These are phyloP conservation scores for Cyberlindnera galapagoensis DNA, from an alignment of 805 yeast species.

Conservation along the genomic window DNA sequence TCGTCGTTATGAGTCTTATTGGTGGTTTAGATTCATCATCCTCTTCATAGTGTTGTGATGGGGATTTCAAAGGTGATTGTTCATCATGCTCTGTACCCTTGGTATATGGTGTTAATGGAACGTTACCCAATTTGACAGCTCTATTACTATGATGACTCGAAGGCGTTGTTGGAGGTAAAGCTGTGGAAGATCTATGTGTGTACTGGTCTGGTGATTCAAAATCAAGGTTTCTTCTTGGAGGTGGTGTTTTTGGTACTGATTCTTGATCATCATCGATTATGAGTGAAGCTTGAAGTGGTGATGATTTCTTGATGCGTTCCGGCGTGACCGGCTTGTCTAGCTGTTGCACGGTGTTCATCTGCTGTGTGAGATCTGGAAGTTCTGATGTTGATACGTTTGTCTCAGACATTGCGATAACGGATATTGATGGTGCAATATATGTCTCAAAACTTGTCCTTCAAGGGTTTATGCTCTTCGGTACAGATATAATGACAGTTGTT, in stretches of 20 bases:
- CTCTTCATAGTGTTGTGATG: slow-evolving; percentile 11
- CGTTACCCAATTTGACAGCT: slow-evolving; percentile 15
- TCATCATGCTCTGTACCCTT: slow-evolving; percentile 1
- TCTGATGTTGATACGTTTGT: too few relatives aligned
- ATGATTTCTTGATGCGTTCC: background rate
- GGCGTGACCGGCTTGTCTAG: too few relatives aligned
- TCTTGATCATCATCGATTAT: background rate
- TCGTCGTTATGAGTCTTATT: slow-evolving; percentile 33
- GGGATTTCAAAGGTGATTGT: slow-evolving; percentile 23
- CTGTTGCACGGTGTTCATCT: too few relatives aligned
- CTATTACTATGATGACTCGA: slow-evolving; percentile 5
- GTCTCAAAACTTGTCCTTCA: too few relatives aligned
- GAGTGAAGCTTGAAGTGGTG: too few relatives aligned
- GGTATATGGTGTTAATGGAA: slow-evolving; percentile 20
- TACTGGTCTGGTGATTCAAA: slow-evolving; percentile 18
- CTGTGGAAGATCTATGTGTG: slow-evolving; percentile 7
- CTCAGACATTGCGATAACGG: too few relatives aligned
- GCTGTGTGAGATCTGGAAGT: too few relatives aligned
- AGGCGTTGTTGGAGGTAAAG: slow-evolving; percentile 21
- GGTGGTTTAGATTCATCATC: slow-evolving; percentile 28
- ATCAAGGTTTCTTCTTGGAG: slow-evolving; percentile 4
- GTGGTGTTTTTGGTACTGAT: slow-evolving; percentile 21
- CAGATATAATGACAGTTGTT: too few relatives aligned
- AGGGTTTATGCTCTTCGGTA: too few relatives aligned
- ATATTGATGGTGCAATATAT: too few relatives aligned